Percentiles rank a stretch among this genome's conserved stretches.
Conservation (phyloP, 805 yeast genomes). For the Candida boidinii region DNA sequence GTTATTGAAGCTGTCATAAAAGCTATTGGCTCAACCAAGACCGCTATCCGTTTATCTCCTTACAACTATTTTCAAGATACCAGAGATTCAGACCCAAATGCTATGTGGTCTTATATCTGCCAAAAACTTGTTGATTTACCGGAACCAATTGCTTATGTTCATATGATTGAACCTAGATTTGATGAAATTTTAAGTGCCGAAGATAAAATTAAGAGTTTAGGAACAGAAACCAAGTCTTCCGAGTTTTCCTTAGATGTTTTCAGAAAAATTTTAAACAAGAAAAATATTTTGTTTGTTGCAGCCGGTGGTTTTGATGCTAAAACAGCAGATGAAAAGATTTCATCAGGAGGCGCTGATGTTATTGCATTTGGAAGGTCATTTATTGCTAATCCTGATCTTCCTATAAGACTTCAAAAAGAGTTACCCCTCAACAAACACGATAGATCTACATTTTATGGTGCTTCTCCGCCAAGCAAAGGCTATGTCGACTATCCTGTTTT, state of each 20-base stretch:
- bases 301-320: conserved; percentile 22
- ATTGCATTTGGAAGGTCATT: conserved; percentile 31
- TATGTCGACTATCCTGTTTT: background rate
- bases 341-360: conserved; percentile 21
- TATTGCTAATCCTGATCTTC: conserved; percentile 38
- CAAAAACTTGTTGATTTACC: conserved; percentile 26
- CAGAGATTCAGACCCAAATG: conserved; percentile 28
- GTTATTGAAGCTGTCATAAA: conserved; percentile 41
- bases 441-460: conserved; percentile 29
- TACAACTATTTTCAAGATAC: conserved; percentile 30
- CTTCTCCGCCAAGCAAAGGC: conserved; percentile 2
- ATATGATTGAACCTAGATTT: conserved; percentile 57
- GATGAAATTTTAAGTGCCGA: conserved; percentile 34
- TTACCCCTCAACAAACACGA: conserved; percentile 27
- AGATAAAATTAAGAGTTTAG: conserved; percentile 11
- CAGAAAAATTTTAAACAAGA: conserved; percentile 43
- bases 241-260: conserved; percentile 16
- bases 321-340: conserved; percentile 15
- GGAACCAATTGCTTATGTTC: conserved; percentile 22
- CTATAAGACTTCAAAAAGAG: conserved; percentile 27
- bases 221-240: conserved; percentile 4
- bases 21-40: conserved; percentile 42
- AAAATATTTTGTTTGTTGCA: conserved; percentile 13
- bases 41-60: conserved; percentile 45
- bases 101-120: conserved; percentile 28